phyloP scores from a whole-genome alignment of 176 grass and related monocot species.

The Phyllostachys edulis region DNA sequence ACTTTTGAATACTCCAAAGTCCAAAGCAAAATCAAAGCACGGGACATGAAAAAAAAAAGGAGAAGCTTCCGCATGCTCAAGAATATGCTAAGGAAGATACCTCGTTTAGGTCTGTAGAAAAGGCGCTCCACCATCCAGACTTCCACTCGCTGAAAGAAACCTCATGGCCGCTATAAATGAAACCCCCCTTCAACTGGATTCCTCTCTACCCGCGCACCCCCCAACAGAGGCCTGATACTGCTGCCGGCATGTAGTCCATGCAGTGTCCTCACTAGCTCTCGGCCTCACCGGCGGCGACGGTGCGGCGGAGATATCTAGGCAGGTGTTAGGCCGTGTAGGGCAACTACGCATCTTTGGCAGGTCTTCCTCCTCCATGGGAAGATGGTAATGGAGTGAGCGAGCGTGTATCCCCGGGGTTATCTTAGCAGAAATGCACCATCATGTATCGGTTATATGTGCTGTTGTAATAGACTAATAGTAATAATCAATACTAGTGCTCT shows the following conservation, averaged over 20 bases:
- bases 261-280: neutral
- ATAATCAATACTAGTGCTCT: neutral
- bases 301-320: conserved; percentile 2
- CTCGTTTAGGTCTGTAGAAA: conserved; percentile 21
- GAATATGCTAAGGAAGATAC: conserved; percentile 63
- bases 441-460: conserved; percentile 18
- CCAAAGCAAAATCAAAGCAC: conserved; percentile 30
- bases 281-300: neutral
- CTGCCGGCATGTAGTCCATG: conserved; percentile 5
- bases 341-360: conserved; percentile 71
- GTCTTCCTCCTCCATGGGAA: neutral
- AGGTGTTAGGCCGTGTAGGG: conserved; percentile 53
- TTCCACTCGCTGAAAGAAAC: conserved; percentile 40
- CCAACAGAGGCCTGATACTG: conserved; percentile 32
- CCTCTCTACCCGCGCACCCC: conserved; percentile 10
- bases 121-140: conserved; percentile 40
- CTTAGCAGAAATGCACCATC: neutral
- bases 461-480: conserved; percentile 9
- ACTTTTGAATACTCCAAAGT: conserved; percentile 45
- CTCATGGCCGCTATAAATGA: conserved; percentile 38
- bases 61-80: conserved; percentile 34
- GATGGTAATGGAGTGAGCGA: conserved; percentile 28
- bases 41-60: conserved; percentile 24
- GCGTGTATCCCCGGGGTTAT: neutral
- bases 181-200: conserved; percentile 8